Evolutionary conservation across 495 filamentous ascomycete genomes (phyloP).

Genomic region (Aspergillus homomorphus): DNA sequence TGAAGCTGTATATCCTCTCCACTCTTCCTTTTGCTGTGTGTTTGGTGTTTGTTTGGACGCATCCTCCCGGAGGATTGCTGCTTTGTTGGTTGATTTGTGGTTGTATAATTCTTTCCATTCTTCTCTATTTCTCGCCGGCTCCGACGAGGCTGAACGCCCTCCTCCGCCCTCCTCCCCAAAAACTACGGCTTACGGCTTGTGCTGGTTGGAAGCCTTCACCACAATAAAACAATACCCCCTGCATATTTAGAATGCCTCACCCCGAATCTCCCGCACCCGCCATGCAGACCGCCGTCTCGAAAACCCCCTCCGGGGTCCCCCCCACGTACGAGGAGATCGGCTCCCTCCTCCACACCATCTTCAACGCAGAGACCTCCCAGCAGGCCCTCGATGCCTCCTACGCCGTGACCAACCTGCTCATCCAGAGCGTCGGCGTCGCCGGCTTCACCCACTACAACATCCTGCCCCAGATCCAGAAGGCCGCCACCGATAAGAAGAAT

Average conservation of each 20-base stretch:
- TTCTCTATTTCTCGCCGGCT: neutral
- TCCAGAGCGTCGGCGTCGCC: conserved; percentile 72
- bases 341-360: conserved; percentile 68
- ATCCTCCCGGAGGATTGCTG: neutral
- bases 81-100: neutral
- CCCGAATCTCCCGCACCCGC: conserved; percentile 46
- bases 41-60: neutral
- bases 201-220: neutral
- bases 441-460: conserved; percentile 75
- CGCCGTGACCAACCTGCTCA: conserved; percentile 71
- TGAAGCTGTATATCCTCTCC: conserved; percentile 6
- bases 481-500: conserved; percentile 91
- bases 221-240: neutral
- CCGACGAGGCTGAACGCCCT: neutral
- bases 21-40: conserved; percentile 3
- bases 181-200: neutral
- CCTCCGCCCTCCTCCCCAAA: neutral
- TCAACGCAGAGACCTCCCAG: conserved; percentile 77
- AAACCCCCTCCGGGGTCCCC: conserved; percentile 50
- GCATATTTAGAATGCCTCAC: conserved; percentile 58
- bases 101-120: neutral
- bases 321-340: conserved; percentile 71
- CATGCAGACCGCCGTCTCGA: conserved; percentile 61
- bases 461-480: conserved; percentile 69
- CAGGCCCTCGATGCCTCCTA: conserved; percentile 85